phyloP scores from a whole-genome alignment of 352 stramenopile species.

The Globisporangium emineosum region DNA sequence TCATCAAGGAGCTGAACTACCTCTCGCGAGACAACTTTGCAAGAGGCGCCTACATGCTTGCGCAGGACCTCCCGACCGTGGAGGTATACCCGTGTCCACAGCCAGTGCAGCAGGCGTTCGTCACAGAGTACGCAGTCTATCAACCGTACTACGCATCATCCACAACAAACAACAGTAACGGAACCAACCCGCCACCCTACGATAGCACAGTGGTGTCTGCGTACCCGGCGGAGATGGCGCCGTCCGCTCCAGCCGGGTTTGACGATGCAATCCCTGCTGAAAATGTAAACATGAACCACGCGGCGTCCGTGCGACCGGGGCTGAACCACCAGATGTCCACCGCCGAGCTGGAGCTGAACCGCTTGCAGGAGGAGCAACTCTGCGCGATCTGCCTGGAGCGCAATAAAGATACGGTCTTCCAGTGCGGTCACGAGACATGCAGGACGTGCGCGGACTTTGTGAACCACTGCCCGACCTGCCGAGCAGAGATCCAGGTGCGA shows the following conservation, averaged over 20 bases:
- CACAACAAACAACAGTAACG: conserved; percentile 7
- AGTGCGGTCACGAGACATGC: conserved; percentile 84
- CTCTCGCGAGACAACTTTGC: conserved; percentile 30
- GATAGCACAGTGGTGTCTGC: background rate
- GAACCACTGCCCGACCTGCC: conserved; percentile 67
- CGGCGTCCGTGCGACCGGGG: background rate
- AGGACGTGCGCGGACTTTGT: conserved; percentile 46
- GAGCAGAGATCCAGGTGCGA: conserved; percentile 65
- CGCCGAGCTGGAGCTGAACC: conserved; percentile 55
- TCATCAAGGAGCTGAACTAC: conserved; percentile 73
- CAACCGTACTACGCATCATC: conserved; percentile 19
- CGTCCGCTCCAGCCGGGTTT: conserved; percentile 16
- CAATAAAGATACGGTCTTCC: conserved; percentile 78
- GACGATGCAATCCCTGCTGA: background rate
- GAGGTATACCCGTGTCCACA: conserved; percentile 61
- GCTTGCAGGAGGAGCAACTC: conserved; percentile 60
- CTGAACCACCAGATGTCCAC: conserved; percentile 37
- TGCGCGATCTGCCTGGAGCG: conserved; percentile 78
- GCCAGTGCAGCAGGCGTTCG: conserved; percentile 23
- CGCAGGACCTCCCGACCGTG: conserved; percentile 51
- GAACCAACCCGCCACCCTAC: conserved; percentile 7
- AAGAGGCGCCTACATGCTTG: conserved; percentile 40
- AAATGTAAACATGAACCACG: background rate
- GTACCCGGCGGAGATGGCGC: conserved; percentile 9
- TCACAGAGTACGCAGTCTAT: conserved; percentile 28